Conservation (phyloP, 108 stramenopile genomes). For the Fistulifera pelliculosa region DNA sequence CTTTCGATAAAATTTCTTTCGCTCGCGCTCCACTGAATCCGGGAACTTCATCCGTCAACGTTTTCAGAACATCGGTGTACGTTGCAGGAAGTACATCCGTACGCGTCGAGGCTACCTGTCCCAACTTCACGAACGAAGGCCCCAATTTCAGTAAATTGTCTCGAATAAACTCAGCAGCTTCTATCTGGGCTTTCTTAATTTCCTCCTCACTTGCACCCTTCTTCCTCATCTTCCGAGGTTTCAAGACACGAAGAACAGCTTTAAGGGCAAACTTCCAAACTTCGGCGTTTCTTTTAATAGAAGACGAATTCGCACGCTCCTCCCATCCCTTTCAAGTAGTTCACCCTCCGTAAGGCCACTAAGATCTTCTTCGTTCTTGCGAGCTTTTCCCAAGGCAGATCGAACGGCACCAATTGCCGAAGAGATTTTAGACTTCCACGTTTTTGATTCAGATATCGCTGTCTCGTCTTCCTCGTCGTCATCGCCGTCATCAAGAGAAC, state of each 20-base stretch:
- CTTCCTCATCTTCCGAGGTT: slow-evolving; percentile 60
- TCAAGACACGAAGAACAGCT: slow-evolving; percentile 63
- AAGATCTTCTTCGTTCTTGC: slow-evolving; percentile 3
- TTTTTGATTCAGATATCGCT: too few species aligned
- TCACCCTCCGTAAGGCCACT: slow-evolving; percentile 42
- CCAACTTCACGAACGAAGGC: slow-evolving; percentile 93
- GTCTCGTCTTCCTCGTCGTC: slow-evolving; percentile 18
- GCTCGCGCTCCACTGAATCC: slow-evolving; percentile 81
- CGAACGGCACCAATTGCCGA: background rate
- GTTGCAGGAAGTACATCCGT: slow-evolving; percentile 86
- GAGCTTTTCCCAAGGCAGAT: background rate
- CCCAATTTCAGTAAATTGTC: slow-evolving; percentile 83
- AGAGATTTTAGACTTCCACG: slow-evolving; percentile 5
- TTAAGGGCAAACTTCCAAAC: slow-evolving; percentile 85
- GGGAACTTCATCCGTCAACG: slow-evolving; percentile 93
- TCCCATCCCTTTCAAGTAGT: slow-evolving; percentile 74
- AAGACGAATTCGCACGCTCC: slow-evolving; percentile 43
- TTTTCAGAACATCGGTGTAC: slow-evolving; percentile 83
- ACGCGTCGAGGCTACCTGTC: slow-evolving; percentile 51
- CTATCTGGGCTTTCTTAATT: slow-evolving; percentile 47
- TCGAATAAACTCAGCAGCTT: slow-evolving; percentile 77
- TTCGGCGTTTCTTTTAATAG: slow-evolving; percentile 71
- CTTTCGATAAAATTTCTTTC: slow-evolving; percentile 76
- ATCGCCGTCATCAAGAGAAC: slow-evolving; percentile 15
- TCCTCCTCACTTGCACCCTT: slow-evolving; percentile 62